Evolutionary conservation across 2,329 filamentous ascomycete species (phyloP), one percentile per base, ranked within the genome.

Genomic region (Fusarium cicatricum): DNA sequence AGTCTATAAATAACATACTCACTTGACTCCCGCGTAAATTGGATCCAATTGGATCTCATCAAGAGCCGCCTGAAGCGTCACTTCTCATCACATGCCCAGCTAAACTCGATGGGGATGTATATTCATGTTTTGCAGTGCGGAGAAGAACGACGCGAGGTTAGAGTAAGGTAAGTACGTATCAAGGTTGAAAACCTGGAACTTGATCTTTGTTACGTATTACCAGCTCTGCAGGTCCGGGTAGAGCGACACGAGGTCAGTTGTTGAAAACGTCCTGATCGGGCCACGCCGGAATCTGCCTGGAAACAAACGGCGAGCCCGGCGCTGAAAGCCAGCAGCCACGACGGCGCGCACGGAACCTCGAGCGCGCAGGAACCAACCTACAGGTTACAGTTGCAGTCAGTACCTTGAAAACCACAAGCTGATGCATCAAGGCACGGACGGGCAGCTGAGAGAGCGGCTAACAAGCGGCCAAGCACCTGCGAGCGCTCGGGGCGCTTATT

Each of bases 51-150:
- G 45, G 32, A 40, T 51, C 49, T 55, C 54, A 36, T 49, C 26
- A 33, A 43, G 40, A 64, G 47, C 45, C 59, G 55, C 60, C 21
- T 46, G 38, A 47, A 53, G 47, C 55, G 60, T 64, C 60, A 64
- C 55, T 60, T 64, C 42, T 48, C 19, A 49, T 62, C 60, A 62
- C 60, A 62, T 60, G 60, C n/a, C n/a, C n/a, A n/a, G 55, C 60
- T 60, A 62, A 31, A 57, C 60, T 62, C 46, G 55, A 62, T 32
- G 48, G 40, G 60, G 55, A 52, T 56, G 37, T 48, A 33, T 57
- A 33, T 43, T 41, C 38, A 64, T 61, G 57, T 52, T 42, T 60
- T 57, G 52, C 46, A 17, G 21, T 53, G 60, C 55, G 60, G 60
- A 57, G 59, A 42, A 38, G 32, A 23, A n/a, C 15, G 11, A 26